Base-by-base conservation (phyloP, 805 yeast species). In the Hanseniaspora thailandica region DNA sequence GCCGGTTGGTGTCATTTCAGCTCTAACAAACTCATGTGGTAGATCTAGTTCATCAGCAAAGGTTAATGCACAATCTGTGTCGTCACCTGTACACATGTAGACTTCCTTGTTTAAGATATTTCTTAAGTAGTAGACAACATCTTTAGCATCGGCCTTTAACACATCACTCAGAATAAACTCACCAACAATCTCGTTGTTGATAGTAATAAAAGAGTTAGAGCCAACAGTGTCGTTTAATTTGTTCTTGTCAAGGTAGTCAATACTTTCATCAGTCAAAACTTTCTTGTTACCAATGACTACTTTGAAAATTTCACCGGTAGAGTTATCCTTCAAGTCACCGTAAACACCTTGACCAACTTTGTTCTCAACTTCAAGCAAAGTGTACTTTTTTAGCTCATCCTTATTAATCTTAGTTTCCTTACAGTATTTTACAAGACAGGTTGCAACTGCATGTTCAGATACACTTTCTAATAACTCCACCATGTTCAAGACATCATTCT, bases 41-140 rank as follows among this genome's bases (percentile, higher is more conserved):
- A 93, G 82, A 0, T 87, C 90, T 33, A 87, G 76, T 48, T 76
- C 74, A 9, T 63, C 59, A 0, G 93, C 96, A 41, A 87, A 77
- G 52, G 72, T 71, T 36, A 66, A 63, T 0, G 96, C 93, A 2
- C 84, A 78, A 23, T 68, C 69, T 5, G 63, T 64, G 54, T 80
- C 77, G 65, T 93, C 99, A 38, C 99, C 99, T 1, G 96, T 87
- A 2, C 93, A 85, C 78, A 93, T 80, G 7, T 87, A 95, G 10
- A 88, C 81, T 9, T 74, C 70, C 58, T 78, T 76, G 0, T 83
- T 82, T 44, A 71, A 68, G 1, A 63, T 59, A 20, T 43, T 43
- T 47, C 67, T 67, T 46, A 93, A 70, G 56, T 77, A 74, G 25
- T 72, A 67, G 15, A 93, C 70, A 0, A 86, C 82, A 2, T 72